Conservation (phyloP, 371 early-diverging fungal species). For the Synchytrium microbalum region DNA sequence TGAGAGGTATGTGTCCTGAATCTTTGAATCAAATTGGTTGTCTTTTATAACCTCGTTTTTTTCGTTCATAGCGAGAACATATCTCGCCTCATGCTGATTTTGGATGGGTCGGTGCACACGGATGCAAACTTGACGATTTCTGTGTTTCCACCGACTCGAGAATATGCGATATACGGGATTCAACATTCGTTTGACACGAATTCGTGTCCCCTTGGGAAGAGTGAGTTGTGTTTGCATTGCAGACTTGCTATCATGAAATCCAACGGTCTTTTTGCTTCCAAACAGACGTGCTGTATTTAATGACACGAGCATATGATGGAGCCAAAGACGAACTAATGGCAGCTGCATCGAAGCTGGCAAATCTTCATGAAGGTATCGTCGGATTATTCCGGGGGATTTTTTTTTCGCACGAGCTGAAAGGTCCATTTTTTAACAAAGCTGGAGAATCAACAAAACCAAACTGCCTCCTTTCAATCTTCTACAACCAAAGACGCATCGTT, state of each 20-base stretch:
- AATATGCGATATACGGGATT: slow-evolving; percentile 40
- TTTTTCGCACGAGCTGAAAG: neutral
- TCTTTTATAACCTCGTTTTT: slow-evolving; percentile 1
- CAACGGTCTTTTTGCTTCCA: slow-evolving; percentile 11
- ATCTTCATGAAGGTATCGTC: neutral
- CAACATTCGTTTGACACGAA: slow-evolving; percentile 54
- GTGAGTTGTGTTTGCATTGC: slow-evolving; percentile 33
- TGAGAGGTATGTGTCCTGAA: neutral
- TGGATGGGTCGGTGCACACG: slow-evolving; percentile 34
- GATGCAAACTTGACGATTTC: slow-evolving; percentile 40
- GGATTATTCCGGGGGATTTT: slow-evolving; percentile 2
- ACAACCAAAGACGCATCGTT: slow-evolving; percentile 36
- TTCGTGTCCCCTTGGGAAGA: slow-evolving; percentile 53
- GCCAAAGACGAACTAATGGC: slow-evolving; percentile 22
- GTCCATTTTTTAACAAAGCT: slow-evolving; percentile 2
- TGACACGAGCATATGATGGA: slow-evolving; percentile 9
- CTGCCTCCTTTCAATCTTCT: slow-evolving; percentile 31
- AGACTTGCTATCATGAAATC: slow-evolving; percentile 30
- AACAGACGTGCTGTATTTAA: slow-evolving; percentile 14
- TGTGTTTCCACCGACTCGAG: slow-evolving; percentile 51
- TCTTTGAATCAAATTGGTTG: neutral
- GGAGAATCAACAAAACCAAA: slow-evolving; percentile 22
- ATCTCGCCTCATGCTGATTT: slow-evolving; percentile 45
- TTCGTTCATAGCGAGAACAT: slow-evolving; percentile 33
- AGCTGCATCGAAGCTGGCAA: slow-evolving; percentile 9